A percentile compares a stretch with the other conserved stretches of the same genome.
These are phyloP conservation scores for Sorghum bicolor DNA, from an alignment of 176 grass and related monocot species.

Conservation along the genomic window DNA sequence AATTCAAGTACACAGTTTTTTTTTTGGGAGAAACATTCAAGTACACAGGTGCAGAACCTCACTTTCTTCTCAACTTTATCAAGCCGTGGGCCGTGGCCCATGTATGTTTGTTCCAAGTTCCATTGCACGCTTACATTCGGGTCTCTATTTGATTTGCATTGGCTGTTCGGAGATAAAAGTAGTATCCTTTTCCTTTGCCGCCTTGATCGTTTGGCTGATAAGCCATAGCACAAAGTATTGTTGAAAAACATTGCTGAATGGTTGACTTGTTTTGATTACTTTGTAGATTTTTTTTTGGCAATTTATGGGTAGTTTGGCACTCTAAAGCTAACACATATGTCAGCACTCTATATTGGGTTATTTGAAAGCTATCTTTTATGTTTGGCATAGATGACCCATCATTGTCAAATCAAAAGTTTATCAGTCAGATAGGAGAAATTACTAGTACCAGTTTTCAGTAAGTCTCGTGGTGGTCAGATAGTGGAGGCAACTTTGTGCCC, in stretches of 20 bases:
- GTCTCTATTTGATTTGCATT: not conserved
- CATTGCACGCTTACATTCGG: not conserved
- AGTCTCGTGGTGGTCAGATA: not conserved
- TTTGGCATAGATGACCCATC: not conserved
- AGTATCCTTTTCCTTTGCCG: not conserved
- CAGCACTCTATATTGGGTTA: not conserved
- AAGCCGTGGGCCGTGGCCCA: not conserved
- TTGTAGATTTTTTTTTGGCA: not conserved
- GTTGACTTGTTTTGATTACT: not conserved
- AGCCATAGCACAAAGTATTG: too few relatives aligned
- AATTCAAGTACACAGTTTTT: constrained; percentile 5
- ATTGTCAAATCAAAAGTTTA: not conserved
- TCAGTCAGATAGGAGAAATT: not conserved
- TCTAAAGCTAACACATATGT: not conserved
- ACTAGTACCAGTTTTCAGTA: not conserved
- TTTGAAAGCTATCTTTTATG: not conserved
- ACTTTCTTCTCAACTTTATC: not conserved
- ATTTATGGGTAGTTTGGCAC: not conserved
- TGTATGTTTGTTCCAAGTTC: not conserved
- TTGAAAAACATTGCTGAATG: too few relatives aligned
- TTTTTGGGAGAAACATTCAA: constrained; percentile 15
- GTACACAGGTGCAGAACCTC: not conserved
- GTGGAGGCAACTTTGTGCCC: not conserved
- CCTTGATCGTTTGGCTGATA: too few relatives aligned
- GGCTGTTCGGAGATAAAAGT: not conserved